Evolutionary conservation across 1,284 basidiomycete species (phyloP), one percentile per base, ranked within the genome.

Genomic region (Tylopilus orsonianus): DNA sequence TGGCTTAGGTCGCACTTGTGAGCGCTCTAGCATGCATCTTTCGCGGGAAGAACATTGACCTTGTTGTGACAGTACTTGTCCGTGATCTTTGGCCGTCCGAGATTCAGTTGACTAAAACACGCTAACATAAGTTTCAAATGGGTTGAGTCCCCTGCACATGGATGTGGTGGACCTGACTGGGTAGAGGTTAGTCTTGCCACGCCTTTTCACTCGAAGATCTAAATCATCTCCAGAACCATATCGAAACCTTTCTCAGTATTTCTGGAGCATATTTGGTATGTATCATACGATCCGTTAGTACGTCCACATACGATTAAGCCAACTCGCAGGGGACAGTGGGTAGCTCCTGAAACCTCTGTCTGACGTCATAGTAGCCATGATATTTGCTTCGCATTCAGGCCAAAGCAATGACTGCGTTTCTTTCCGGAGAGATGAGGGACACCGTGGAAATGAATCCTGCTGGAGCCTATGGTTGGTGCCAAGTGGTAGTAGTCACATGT

Each of bases 351-450:
- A n/a, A 46, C 8, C 1, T 16, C 27, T 29, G 1, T 22, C 6
- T 12, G 30, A 16, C 18, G 29, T 26, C 7, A 39, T 45, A 16
- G 26, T 43, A 24, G 38, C 27, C 26, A 27, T 43, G 16, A n/a
- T 32, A 37, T 37, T 8, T 20, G 44, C n/a, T 7, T 14, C 18
- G 14, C 9, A 10, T 24, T 13, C 52, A 90, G 89, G 75, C 92
- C 2, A 99, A 98, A 71, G 91, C 95, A 0, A 97, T 98, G 92
- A 75, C 94, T 0, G 95, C 96, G 4, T 93, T 98, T 65, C 74
- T 99, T 24, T 94, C 92, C 0, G 90, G 90, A 8, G 91, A 93
- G 61, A 97, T 97, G 95, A 86, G 87, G 66, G 93, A 98, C 60
- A 98, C 95, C 0, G 95, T 97, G 8, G 90, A 97, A 64, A 77